These are phyloP conservation scores for Phytophthora megakarya DNA, from an alignment of 352 stramenopile species.

Conservation along the genomic window DNA sequence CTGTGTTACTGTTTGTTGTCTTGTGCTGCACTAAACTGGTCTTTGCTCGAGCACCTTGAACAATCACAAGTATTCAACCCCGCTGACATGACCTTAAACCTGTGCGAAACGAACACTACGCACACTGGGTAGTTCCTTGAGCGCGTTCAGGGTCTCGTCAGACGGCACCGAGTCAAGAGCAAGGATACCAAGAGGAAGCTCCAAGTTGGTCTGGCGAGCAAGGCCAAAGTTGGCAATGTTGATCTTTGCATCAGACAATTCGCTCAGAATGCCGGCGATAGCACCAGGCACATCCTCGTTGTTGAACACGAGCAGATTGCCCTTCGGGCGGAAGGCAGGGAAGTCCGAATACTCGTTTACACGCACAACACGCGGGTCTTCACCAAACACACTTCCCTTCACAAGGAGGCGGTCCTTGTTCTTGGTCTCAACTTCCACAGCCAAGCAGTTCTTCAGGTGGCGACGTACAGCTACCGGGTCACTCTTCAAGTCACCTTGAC, in stretches of 20 bases:
- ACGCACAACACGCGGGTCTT: constrained; percentile 78
- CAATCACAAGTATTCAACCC: constrained; percentile 5
- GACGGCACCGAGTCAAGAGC: constrained; percentile 66
- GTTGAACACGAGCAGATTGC: constrained; percentile 84
- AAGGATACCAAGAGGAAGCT: constrained; percentile 75
- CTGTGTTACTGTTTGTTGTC: constrained; percentile 22
- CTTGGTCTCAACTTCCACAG: constrained; percentile 70
- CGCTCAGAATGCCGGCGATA: constrained; percentile 75
- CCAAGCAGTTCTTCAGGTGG: constrained; percentile 81
- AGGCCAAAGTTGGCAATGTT: constrained; percentile 88
- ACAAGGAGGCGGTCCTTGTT: constrained; percentile 62
- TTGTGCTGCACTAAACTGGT: constrained; percentile 10
- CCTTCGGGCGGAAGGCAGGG: constrained; percentile 75
- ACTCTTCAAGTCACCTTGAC: constrained; percentile 59
- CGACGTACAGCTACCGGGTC: constrained; percentile 44
- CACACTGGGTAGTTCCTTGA: constrained; percentile 70
- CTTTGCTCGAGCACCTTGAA: constrained; percentile 14
- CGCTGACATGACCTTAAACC: constrained; percentile 36
- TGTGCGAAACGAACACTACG: constrained; percentile 71
- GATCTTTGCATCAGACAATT: constrained; percentile 72
- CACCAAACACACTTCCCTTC: constrained; percentile 83
- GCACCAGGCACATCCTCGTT: constrained; percentile 83
- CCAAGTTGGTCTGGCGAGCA: constrained; percentile 62
- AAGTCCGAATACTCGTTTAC: constrained; percentile 89
- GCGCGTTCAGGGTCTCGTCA: constrained; percentile 54